phyloP scores from a whole-genome alignment of 805 yeast species.

The Tetrapisispora nanseiensis region DNA sequence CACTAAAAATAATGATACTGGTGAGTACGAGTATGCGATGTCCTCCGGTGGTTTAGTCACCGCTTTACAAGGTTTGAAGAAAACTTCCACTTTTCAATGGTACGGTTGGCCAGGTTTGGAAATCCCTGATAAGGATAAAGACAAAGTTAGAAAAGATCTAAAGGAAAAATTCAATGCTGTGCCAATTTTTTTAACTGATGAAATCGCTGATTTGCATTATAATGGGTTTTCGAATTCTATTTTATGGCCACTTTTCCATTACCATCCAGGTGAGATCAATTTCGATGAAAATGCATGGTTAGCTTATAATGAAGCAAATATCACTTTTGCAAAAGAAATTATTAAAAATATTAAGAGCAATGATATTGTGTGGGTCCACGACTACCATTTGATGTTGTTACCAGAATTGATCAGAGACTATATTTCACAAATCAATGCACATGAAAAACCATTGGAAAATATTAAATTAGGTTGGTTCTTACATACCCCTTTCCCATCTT shows the following conservation, averaged over 20 bases:
- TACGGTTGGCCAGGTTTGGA: slow-evolving; percentile 97
- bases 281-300: slow-evolving; percentile 98
- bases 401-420: slow-evolving; percentile 77
- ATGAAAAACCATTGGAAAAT: slow-evolving; percentile 31
- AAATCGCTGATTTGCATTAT: slow-evolving; percentile 89
- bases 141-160: slow-evolving; percentile 57
- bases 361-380: slow-evolving; percentile 96
- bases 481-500: slow-evolving; percentile 97
- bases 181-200: slow-evolving; percentile 81
- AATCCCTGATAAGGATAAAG: slow-evolving; percentile 67
- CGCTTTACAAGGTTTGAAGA: slow-evolving; percentile 85
- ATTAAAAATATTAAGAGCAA: slow-evolving; percentile 62
- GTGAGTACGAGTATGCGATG: slow-evolving; percentile 75
- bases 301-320: slow-evolving; percentile 89
- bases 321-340: slow-evolving; percentile 66
- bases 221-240: slow-evolving; percentile 93
- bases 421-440: slow-evolving; percentile 31
- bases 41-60: slow-evolving; percentile 97
- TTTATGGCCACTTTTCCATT: slow-evolving; percentile 96
- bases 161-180: slow-evolving; percentile 73
- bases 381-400: slow-evolving; percentile 89
- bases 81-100: slow-evolving; percentile 84
- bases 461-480: slow-evolving; percentile 85
- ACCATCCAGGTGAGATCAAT: slow-evolving; percentile 98
- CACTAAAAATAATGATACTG: slow-evolving; percentile 43